These are phyloP conservation scores for Heliamphora pulchella DNA, from an alignment of 179 eudicot genomes.

Conservation along the genomic window DNA sequence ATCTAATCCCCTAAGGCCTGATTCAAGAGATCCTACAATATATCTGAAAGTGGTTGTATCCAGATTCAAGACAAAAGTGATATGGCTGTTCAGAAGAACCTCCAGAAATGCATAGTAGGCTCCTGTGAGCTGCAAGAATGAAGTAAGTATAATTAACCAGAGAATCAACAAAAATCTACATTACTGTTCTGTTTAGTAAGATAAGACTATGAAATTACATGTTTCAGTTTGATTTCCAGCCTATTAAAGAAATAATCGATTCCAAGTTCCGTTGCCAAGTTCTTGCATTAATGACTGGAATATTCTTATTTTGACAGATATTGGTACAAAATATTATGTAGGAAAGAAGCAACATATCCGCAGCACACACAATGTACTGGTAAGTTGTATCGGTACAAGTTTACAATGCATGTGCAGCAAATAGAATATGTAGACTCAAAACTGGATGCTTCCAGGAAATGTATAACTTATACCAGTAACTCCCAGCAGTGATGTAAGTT, in stretches of 20 bases:
- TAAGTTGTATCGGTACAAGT: background rate
- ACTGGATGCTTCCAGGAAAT: background rate
- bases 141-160: background rate
- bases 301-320: background rate
- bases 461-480: background rate
- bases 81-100: slow-evolving; percentile 77
- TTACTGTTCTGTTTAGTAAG: background rate
- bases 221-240: slow-evolving; percentile 3
- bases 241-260: slow-evolving; percentile 1
- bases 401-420: background rate
- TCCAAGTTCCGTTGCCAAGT: background rate
- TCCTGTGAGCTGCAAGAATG: slow-evolving; percentile 59
- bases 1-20: slow-evolving; percentile 90
- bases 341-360: slow-evolving; percentile 3
- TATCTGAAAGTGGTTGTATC: slow-evolving; percentile 76
- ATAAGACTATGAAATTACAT: background rate
- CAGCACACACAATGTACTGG: too few species aligned
- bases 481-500: background rate
- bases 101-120: slow-evolving; percentile 92
- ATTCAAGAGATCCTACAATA: slow-evolving; percentile 87
- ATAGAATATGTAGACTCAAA: background rate
- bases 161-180: background rate
- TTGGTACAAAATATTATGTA: background rate
- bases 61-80: slow-evolving; percentile 57
- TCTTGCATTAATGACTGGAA: background rate